Base-by-base conservation (phyloP, 108 stramenopile species). In the Licmophora abbreviata region DNA sequence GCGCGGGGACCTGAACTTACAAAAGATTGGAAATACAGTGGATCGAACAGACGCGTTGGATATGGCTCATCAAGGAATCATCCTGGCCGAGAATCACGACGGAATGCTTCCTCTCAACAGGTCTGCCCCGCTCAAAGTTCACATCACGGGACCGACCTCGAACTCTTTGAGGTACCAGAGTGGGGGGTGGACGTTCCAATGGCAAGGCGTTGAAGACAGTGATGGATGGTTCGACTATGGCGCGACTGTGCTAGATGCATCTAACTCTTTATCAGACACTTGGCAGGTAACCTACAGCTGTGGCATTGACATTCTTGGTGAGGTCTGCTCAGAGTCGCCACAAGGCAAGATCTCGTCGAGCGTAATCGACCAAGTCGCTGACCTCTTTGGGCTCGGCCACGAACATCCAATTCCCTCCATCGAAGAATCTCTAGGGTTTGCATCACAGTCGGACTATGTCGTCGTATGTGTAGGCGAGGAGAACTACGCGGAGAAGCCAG, bases 151-250 rank as follows among this genome's bases (percentile, higher is more conserved):
- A 20, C 92, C 85, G 15, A 83, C 81, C 15, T 59, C 68, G 12
- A 56, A 83, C 48, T 76, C 73, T n/a, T 31, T 77, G 10, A 37
- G 41, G 11, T 74, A 59, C 28, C 81, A 65, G 28, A 58, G 64
- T 25, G 83, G 81, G 31, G 88, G 83, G 8, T 93, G 92, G 92
- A 81, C 85, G 9, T 62, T 75, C 9, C 65, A 80, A 59, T 93
- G 92, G 92, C 92, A 93, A 60, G 91, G 85, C 22, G 62, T 65
- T 26, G 12, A 21, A 4, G 38, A 59, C 21, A 40, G 51, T 20
- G 49, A 59, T 37, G 46, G 56, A 22, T 73, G 64, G 67, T 72
- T 65, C 40, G 52, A 63, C 10, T 65, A 59, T 54, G 66, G 68
- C 36, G 46, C 58, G 2, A 75, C 70, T 8, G 67, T 83, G 5